Conservation (phyloP, 768 basidiomycete genomes). For the Leccinum disarticulatum region DNA sequence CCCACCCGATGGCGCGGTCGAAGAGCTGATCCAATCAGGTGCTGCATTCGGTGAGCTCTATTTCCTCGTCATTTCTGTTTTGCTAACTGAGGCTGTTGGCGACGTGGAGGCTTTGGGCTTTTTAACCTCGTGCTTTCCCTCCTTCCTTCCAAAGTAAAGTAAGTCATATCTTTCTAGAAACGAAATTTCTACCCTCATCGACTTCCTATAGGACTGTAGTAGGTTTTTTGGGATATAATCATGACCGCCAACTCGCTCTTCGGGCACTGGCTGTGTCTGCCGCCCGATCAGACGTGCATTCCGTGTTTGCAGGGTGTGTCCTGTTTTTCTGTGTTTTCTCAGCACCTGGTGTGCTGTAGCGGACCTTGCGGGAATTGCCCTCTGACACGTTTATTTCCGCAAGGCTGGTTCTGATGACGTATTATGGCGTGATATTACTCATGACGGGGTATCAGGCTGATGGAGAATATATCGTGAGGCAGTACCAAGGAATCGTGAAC, state of each 20-base stretch:
- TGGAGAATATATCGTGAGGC: conserved; percentile 57
- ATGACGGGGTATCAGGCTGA: conserved; percentile 77
- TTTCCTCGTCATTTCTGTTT: neutral
- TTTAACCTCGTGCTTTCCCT: conserved; percentile 82
- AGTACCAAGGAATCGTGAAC: conserved; percentile 65
- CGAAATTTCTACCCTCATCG: neutral
- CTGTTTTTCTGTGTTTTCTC: neutral
- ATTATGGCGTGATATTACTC: conserved; percentile 69
- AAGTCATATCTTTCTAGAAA: conserved; percentile 16
- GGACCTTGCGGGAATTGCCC: neutral
- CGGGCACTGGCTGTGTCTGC: conserved; percentile 69
- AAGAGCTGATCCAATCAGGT: conserved; percentile 72
- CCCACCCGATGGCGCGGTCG: conserved; percentile 54
- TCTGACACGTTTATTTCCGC: conserved; percentile 3
- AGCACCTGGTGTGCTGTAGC: neutral
- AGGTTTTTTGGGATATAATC: conserved; percentile 74
- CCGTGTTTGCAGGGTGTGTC: conserved; percentile 71
- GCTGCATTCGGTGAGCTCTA: conserved; percentile 68
- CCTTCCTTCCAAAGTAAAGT: conserved; percentile 71
- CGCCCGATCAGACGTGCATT: conserved; percentile 65
- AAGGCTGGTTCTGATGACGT: conserved; percentile 80
- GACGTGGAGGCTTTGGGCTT: conserved; percentile 50
- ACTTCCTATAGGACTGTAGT: conserved; percentile 55
- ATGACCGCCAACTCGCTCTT: conserved; percentile 67
- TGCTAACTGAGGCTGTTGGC: neutral